phyloP scores from a whole-genome alignment of 306 rosid species.

The Mucuna pruriens region DNA sequence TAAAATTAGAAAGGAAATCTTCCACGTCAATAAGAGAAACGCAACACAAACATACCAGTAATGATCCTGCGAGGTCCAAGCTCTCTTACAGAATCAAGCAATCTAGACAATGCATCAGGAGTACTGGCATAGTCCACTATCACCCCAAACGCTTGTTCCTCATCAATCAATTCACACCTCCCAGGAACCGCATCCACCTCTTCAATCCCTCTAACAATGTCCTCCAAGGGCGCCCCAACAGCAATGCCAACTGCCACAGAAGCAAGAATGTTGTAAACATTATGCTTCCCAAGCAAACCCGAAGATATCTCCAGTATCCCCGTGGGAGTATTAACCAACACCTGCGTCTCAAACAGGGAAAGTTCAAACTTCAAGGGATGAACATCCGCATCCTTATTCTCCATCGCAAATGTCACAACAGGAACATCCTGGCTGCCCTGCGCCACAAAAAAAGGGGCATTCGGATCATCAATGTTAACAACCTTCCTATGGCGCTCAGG shows the following conservation, averaged over 20 bases:
- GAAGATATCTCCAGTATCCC: conserved; percentile 97
- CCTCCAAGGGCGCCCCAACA: conserved; percentile 97
- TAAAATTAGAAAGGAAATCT: conserved; percentile 10
- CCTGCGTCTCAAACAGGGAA: conserved; percentile 94
- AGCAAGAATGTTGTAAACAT: conserved; percentile 90
- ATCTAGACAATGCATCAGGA: conserved; percentile 90
- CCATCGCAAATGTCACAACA: conserved; percentile 82
- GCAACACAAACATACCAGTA: conserved; percentile 64
- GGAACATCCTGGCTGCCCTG: conserved; percentile 85
- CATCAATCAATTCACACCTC: conserved; percentile 90
- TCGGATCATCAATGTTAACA: conserved; percentile 84
- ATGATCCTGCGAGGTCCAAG: conserved; percentile 88
- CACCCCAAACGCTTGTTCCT: conserved; percentile 96
- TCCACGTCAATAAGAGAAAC: conserved; percentile 30
- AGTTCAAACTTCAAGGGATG: conserved; percentile 87
- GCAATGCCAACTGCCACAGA: conserved; percentile 94
- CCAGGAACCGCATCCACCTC: conserved; percentile 98
- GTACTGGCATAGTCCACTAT: conserved; percentile 94
- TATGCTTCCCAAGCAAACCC: conserved; percentile 90
- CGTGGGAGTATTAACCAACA: conserved; percentile 87
- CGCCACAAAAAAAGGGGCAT: conserved; percentile 67
- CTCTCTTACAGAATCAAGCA: conserved; percentile 93
- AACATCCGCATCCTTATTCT: conserved; percentile 86
- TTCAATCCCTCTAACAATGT: conserved; percentile 96
- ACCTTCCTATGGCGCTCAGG: conserved; percentile 87